Evolutionary conservation across 768 basidiomycete genomes (phyloP).

Genomic region (Boletus subcaerulescens): DNA sequence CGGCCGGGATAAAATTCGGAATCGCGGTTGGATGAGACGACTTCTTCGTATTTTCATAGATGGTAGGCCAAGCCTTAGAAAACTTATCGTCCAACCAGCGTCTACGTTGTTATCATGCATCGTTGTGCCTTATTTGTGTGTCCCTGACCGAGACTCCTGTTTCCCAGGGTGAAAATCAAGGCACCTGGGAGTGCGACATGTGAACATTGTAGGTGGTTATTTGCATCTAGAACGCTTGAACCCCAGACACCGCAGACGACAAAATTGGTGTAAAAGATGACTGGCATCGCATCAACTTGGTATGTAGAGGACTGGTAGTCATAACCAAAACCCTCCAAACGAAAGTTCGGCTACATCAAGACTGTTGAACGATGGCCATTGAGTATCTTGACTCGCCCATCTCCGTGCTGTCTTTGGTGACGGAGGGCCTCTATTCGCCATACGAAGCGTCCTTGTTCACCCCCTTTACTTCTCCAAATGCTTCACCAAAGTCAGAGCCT

Average conservation of each 20-base stretch:
- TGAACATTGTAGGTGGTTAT: background rate
- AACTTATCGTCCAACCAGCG: constrained; percentile 1
- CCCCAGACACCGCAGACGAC: background rate
- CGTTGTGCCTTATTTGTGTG: background rate
- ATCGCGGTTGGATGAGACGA: too few relatives aligned
- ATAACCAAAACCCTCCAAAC: background rate
- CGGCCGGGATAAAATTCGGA: too few relatives aligned
- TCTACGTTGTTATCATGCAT: too few relatives aligned
- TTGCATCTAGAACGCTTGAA: background rate
- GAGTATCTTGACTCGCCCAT: background rate
- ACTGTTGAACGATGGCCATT: background rate
- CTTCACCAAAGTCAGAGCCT: background rate
- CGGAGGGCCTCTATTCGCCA: constrained; percentile 3
- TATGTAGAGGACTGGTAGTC: background rate
- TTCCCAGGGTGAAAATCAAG: too few relatives aligned
- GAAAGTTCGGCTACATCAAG: background rate
- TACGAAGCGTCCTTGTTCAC: constrained; percentile 9
- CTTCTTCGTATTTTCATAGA: background rate
- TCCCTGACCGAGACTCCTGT: background rate
- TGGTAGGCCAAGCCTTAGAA: background rate
- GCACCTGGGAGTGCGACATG: background rate
- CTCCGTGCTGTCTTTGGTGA: constrained; percentile 1
- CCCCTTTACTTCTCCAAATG: constrained; percentile 4
- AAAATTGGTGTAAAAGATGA: background rate
- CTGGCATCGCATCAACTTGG: background rate